These are phyloP conservation scores for Durusdinium trenchii DNA, from an alignment of 73 alveolate genomes.

Conservation along the genomic window DNA sequence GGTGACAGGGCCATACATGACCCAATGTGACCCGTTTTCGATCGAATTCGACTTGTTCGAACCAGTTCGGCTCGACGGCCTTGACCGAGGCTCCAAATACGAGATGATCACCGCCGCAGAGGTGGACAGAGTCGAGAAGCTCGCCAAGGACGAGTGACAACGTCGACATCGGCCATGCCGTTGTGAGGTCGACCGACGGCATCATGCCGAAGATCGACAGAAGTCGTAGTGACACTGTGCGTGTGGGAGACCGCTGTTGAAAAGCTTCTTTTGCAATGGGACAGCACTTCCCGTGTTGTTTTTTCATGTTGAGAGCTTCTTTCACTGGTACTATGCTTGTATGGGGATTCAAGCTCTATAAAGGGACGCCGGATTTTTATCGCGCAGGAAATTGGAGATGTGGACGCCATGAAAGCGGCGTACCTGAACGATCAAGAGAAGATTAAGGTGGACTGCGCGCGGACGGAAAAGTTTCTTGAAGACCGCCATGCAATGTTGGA, in stretches of 20 bases:
- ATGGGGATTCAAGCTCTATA: no score
- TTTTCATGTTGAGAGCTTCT: not conserved
- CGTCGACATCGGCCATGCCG: not conserved
- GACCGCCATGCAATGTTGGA: not conserved
- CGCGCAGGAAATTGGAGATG: slow-evolving; percentile 37
- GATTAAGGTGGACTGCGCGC: not conserved
- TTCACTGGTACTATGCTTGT: no score
- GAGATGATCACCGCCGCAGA: not conserved
- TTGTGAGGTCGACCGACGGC: not conserved
- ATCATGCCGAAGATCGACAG: not conserved
- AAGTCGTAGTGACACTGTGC: not conserved
- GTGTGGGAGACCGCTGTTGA: not conserved
- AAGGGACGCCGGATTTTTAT: no score
- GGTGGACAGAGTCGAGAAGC: slow-evolving; percentile 14
- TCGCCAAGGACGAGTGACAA: not conserved
- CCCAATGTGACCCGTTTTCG: no score
- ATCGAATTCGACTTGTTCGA: no score
- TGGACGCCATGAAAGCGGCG: slow-evolving; percentile 47
- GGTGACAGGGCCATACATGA: no score
- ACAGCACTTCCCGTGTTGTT: not conserved
- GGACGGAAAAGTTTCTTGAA: not conserved
- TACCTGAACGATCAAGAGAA: slow-evolving; percentile 25
- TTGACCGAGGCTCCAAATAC: not conserved
- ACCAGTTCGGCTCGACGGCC: not conserved
- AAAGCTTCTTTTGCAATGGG: not conserved